A percentile compares a stretch with the other conserved stretches of the same genome.
These are phyloP conservation scores for Meredithiella fracta DNA, from an alignment of 2,329 filamentous ascomycete genomes.

Conservation along the genomic window DNA sequence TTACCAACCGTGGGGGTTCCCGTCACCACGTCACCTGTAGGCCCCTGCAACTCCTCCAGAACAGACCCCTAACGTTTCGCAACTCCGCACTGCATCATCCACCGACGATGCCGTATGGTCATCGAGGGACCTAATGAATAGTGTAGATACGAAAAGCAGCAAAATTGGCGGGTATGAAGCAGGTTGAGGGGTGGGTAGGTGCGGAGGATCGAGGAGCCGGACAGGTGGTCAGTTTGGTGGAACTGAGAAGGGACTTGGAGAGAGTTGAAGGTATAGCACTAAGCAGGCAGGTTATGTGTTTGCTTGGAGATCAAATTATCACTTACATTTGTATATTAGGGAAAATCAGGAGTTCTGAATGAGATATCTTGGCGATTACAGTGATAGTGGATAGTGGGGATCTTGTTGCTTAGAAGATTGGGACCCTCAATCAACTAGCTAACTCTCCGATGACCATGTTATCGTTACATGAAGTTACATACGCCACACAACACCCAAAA, in stretches of 20 bases:
- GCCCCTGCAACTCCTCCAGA: neutral
- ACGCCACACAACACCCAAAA: too few relatives aligned
- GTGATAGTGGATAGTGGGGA: too few relatives aligned
- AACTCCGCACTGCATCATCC: neutral
- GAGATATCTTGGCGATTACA: too few relatives aligned
- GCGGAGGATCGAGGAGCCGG: neutral
- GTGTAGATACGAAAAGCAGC: neutral
- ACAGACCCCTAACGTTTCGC: neutral
- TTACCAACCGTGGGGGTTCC: neutral
- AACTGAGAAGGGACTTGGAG: neutral
- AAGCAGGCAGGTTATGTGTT: too few relatives aligned
- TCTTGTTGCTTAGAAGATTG: too few relatives aligned
- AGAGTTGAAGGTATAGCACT: too few relatives aligned
- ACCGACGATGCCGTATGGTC: neutral
- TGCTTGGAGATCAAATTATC: too few relatives aligned
- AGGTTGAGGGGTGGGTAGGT: neutral
- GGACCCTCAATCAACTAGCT: too few relatives aligned
- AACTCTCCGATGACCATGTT: too few relatives aligned
- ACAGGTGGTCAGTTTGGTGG: neutral
- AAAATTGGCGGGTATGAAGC: neutral
- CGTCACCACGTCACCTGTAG: neutral
- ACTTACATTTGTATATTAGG: too few relatives aligned
- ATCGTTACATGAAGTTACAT: too few relatives aligned
- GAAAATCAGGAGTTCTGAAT: too few relatives aligned
- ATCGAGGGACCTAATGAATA: neutral